Base-by-base conservation (phyloP, 306 rosid species). In the Fagus crenata region DNA sequence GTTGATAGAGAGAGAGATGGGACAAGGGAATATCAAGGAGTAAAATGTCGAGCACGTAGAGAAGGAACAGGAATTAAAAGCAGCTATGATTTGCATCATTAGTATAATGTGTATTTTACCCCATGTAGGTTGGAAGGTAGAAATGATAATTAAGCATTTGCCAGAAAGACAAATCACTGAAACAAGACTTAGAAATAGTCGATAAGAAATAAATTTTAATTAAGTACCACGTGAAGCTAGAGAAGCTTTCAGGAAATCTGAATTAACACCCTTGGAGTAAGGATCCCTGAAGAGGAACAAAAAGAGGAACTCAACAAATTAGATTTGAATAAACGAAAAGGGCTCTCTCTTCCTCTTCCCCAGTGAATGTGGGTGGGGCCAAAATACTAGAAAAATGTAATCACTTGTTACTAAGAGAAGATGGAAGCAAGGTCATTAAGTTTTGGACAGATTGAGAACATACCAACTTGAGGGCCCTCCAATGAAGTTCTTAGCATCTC, bases 391-490 rank as follows among this genome's bases (percentile, higher is more conserved):
- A 69, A 59, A 59, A 75, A 37, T 71, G 18, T 8, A 82, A 75
- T 3, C 49, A 67, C 67, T 35, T 85, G 18, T 15, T 15, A 49
- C 9, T 39, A 79, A 39, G 6, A 43, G 54, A 71, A 67, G 49
- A 12, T 46, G 15, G 75, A 67, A 80, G 60, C 76, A 74, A 85
- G 76, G 64, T 17, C 49, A 72, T 58, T 63, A 81, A 73, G 42
- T 71, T 68, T 72, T 49, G 15, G 55, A 72, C 7, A 40, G 40
- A 69, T 39, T 71, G 73, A 81, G 43, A 77, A 33, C 86, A n/a
- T 86, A 94, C 98, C 97, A 94, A 81, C 90, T 84, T n/a, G 93
- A 90, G 69, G 95, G 92, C 5, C 90, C 97, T 36, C 98, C 97
- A 43, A 67, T 60, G 67, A 92, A 92, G 65, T 76, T 86, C 78